Base-by-base conservation (phyloP, 2,329 filamentous ascomycete genomes). In the Sporothrix brunneoviolacea region DNA sequence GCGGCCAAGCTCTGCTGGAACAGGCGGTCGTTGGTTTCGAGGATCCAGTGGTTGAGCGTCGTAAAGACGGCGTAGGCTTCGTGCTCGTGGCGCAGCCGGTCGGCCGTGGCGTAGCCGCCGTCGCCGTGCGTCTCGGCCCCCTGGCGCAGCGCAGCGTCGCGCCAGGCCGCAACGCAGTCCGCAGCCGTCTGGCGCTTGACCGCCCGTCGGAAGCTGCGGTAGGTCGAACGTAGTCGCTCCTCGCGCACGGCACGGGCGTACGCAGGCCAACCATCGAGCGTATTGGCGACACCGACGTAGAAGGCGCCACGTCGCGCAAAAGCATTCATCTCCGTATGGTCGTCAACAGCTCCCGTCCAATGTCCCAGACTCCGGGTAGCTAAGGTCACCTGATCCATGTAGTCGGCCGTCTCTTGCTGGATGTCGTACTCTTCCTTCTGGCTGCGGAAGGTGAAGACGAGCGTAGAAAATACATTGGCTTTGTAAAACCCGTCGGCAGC, bases 41-140 rank as follows among this genome's bases (percentile, higher is more conserved):
- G 46, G 40, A 60, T 58, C 58, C 58, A 60, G 22, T 9, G 10
- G 45, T 59, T 54, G 33, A 60, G 52, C 10, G 39, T 30, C 15
- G 37, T 41, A 1, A 55, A 48, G 15, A 45, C 27, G 5, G 50
- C 44, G 18, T 49, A 19, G n/a, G 45, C 24, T 15, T 51, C 45
- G 39, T 51, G 24, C 19, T 50, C 49, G 32, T 38, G 27, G 21
- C 41, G 53, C 24, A 56, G 30, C 28, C 38, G 51, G 43, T 53
- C 54, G 4, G 51, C 54, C 16, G 24, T 41, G 4, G 9, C 48
- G 22, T 50, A 48, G 21, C 18, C 40, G 21, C 30, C 48, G 8
- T 13, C 19, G 22, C 35, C 33, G 15, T 32, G 8, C 1, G 27
- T 42, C 13, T 48, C 52, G n/a, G 28, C 32, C 4, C 27, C 43